A percentile compares a stretch with the other conserved stretches of the same genome.
Evolutionary conservation across 192 early-diverging fungal species (phyloP).

Genomic region (Gaertneriomyces semiglobifer): DNA sequence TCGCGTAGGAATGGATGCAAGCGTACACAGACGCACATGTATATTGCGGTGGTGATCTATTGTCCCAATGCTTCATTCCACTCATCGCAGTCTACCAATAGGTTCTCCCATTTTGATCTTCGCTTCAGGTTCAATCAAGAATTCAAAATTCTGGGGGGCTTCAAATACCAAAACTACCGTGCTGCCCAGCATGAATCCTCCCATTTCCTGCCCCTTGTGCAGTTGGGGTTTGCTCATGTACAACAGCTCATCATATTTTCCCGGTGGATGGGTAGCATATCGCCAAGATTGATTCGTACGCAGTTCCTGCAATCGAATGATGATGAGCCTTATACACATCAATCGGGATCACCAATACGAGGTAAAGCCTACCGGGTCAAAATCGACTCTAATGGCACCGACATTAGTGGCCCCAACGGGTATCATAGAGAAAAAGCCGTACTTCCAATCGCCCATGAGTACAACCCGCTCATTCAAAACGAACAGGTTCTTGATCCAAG

Average conservation of each 20-base stretch:
- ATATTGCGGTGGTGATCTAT: too few species aligned
- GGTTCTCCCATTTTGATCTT: constrained; percentile 78
- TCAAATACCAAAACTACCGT: constrained; percentile 98
- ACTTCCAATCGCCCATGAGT: constrained; percentile 83
- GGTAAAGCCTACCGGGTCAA: constrained; percentile 66
- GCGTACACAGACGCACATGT: too few species aligned
- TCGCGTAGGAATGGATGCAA: too few species aligned
- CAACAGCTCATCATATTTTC: constrained; percentile 70
- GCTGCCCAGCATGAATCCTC: constrained; percentile 92
- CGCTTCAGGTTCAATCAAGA: constrained; percentile 65
- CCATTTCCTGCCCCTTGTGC: constrained; percentile 81
- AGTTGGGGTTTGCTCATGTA: constrained; percentile 72
- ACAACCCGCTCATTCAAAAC: constrained; percentile 96
- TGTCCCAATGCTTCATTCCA: not conserved
- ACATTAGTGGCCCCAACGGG: constrained; percentile 98
- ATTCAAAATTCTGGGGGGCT: constrained; percentile 81
- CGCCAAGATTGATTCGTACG: constrained; percentile 44
- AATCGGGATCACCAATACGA: not conserved
- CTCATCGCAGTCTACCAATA: constrained; percentile 40
- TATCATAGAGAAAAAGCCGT: constrained; percentile 95
- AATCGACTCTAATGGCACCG: constrained; percentile 90
- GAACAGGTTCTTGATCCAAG: constrained; percentile 82
- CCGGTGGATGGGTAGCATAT: constrained; percentile 46
- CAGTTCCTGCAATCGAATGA: constrained; percentile 32
- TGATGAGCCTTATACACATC: not conserved